Percentiles rank a stretch among this genome's conserved stretches.
Evolutionary conservation across 345 rosid genomes (phyloP).

Genomic region (Boechera stricta): DNA sequence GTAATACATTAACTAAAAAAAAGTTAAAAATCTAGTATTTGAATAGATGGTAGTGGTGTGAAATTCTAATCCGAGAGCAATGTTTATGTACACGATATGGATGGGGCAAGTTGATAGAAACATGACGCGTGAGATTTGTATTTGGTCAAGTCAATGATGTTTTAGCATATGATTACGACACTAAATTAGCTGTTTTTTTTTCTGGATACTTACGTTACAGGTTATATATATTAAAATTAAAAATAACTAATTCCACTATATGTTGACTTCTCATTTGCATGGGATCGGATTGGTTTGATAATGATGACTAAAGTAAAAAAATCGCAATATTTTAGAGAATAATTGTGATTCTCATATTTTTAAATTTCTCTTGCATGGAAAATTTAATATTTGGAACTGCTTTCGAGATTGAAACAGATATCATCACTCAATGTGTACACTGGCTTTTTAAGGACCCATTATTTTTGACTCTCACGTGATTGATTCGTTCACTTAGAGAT

Average conservation of each 20-base stretch:
- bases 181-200: neutral
- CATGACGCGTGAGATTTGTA: slow-evolving; percentile 6
- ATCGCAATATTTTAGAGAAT: neutral
- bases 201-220: slow-evolving; percentile 1
- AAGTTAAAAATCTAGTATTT: too few species aligned
- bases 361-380: neutral
- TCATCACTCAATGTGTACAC: slow-evolving; percentile 4
- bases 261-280: slow-evolving; percentile 1
- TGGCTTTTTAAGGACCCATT: slow-evolving; percentile 15
- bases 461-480: slow-evolving; percentile 22
- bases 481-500: neutral
- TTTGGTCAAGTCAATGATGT: neutral
- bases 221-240: neutral
- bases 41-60: too few species aligned
- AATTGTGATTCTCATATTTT: neutral
- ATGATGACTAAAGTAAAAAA: neutral
- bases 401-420: slow-evolving; percentile 20
- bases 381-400: neutral
- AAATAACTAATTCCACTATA: neutral
- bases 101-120: neutral
- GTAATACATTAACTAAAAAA: too few species aligned
- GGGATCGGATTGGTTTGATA: neutral
- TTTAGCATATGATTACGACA: slow-evolving; percentile 25
- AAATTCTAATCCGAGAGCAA: too few species aligned
- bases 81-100: too few species aligned